Evolutionary conservation across 2,329 filamentous ascomycete genomes (phyloP).

Genomic region (Aspergillus novofumigatus): DNA sequence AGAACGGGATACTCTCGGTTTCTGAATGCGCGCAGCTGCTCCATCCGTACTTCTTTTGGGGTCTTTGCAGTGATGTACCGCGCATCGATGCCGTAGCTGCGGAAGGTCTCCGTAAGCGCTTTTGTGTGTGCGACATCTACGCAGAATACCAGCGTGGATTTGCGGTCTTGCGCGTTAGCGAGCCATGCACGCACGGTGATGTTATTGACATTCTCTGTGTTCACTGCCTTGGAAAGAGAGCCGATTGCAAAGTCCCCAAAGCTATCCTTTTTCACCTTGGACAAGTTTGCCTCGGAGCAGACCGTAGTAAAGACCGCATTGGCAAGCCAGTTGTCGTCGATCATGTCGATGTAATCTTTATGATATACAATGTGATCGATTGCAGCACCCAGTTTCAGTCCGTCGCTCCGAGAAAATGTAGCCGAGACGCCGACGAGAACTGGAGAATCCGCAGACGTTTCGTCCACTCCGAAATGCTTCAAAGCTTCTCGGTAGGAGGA

Average conservation of each 20-base stretch:
- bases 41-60: constrained; percentile 60
- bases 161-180: constrained; percentile 65
- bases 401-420: constrained; percentile 74
- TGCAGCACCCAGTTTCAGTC: constrained; percentile 72
- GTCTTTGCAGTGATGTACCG: constrained; percentile 84
- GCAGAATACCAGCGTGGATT: constrained; percentile 90
- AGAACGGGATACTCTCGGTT: constrained; percentile 76
- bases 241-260: constrained; percentile 75
- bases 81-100: constrained; percentile 73
- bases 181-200: constrained; percentile 84
- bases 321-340: constrained; percentile 86
- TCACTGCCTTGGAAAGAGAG: constrained; percentile 77
- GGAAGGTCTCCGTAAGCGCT: constrained; percentile 71
- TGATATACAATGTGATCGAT: constrained; percentile 97
- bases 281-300: constrained; percentile 73
- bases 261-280: constrained; percentile 58
- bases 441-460: constrained; percentile 50
- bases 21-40: constrained; percentile 72
- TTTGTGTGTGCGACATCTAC: constrained; percentile 82
- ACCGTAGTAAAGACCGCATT: constrained; percentile 95
- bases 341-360: constrained; percentile 76
- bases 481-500: constrained; percentile 71
- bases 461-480: constrained; percentile 69
- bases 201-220: constrained; percentile 75
- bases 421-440: constrained; percentile 87